Base-by-base conservation (phyloP, 1,139 yeast species). In the Protomyces inundatus region DNA sequence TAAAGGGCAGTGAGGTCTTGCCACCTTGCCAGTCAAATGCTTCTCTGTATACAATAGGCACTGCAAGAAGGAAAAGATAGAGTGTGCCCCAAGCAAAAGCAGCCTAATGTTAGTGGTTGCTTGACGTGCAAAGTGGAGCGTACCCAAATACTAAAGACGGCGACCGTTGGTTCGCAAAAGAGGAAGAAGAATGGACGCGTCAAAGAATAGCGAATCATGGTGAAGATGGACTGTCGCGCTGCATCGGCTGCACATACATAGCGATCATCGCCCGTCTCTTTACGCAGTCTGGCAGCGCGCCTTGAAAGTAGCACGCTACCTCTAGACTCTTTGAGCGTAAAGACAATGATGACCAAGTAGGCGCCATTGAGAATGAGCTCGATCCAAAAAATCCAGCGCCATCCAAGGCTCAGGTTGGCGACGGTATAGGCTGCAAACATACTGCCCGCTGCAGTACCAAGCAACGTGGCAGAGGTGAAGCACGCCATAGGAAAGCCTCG, bases 1-100 rank as follows among this genome's bases (percentile, higher is more conserved):
- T 81, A 40, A 63, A 53, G 14, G 51, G 51, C 7, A 63, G 64
- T 3, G 97, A 97, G 66, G 86, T 84, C 65, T 79, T 79, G 69
- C 87, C 86, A 14, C 83, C 84, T 33, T 81, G 77, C 83, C 84
- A 87, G 33, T 85, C 85, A 73, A 86, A 85, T 65, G 86, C 88
- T 73, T 84, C 88, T 73, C 74, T 76, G 69, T 77, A 87, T 10
- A 88, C 82, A 65, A 86, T 79, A 30, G 93, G 93, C 72, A 80
- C 48, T 81, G 85, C 74, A 83, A 81, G 90, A 89, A 87, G 16
- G 84, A 88, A 70, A 84, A 79, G 77, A 42, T 87, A 82, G 75
- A 87, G 84, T 51, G 85, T 77, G 0, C 88, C 85, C 45, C 80
- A 75, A 1, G 90, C 89, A 12, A 36, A 36, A 9, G 39, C 39